Evolutionary conservation across 2,329 filamentous ascomycete genomes (phyloP).

Genomic region (Thelonectria blattea): DNA sequence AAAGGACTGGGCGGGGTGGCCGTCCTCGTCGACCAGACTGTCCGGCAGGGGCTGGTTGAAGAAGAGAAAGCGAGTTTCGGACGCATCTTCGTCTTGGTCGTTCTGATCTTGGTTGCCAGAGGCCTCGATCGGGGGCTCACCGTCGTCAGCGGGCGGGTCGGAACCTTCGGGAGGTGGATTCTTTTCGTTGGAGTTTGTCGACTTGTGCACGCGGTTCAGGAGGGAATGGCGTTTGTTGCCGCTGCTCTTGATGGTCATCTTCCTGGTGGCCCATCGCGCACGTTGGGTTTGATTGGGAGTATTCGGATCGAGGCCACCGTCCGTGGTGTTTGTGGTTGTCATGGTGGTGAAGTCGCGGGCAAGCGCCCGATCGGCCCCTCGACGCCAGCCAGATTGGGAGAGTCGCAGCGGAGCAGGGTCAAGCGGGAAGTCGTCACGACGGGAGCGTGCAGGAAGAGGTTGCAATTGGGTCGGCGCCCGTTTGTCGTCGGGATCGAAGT

Average conservation of each 20-base stretch:
- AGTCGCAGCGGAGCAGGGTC: constrained; percentile 26
- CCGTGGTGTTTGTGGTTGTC: constrained; percentile 43
- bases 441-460: constrained; percentile 28
- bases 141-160: constrained; percentile 33
- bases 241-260: constrained; percentile 76
- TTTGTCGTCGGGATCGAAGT: constrained; percentile 27
- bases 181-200: constrained; percentile 70
- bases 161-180: constrained; percentile 54
- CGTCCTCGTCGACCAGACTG: constrained; percentile 79
- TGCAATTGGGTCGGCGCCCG: constrained; percentile 36
- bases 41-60: constrained; percentile 85
- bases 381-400: constrained; percentile 46
- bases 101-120: constrained; percentile 44
- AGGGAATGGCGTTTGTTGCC: constrained; percentile 82
- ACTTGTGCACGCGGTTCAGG: constrained; percentile 73
- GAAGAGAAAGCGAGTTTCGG: constrained; percentile 68
- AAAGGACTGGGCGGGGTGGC: constrained; percentile 72
- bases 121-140: constrained; percentile 38
- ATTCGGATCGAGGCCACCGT: constrained; percentile 36
- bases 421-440: constrained; percentile 20
- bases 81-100: constrained; percentile 48
- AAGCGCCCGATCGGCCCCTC: constrained; percentile 47
- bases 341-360: constrained; percentile 46
- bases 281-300: constrained; percentile 63
- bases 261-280: constrained; percentile 96